Evolutionary conservation across 2,329 filamentous ascomycete genomes (phyloP), one percentile per base, ranked within the genome.

Genomic region (Mycosphaerella sp.): DNA sequence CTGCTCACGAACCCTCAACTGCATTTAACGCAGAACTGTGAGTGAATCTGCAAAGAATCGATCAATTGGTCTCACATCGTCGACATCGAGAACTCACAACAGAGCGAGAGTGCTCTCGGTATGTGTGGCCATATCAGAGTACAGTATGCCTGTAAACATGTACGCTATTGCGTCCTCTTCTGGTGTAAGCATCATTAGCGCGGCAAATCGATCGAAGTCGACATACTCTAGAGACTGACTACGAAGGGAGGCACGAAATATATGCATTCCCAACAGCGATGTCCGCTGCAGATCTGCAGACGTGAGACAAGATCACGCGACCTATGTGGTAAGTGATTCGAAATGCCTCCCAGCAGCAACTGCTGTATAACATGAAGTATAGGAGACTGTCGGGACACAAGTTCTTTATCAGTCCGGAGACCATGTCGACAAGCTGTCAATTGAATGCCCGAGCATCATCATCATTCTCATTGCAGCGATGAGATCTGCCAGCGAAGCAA

Each of bases 331-430:
- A 28, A 27, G 41, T 14, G 10, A 30, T n/a, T 6, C 10, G 14
- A 9, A 2, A 14, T 25, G 25, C 28, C 13, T 13, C n/a, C n/a
- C n/a, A n/a, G n/a, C n/a, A n/a, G 6, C 28, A 6, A 27, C 41
- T 10, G 14, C 28, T 42, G 18, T 42, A 21, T n/a, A n/a, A 42
- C 12, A 16, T 2, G 4, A 2, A n/a, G 28, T 6, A 42, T 28
- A 42, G 41, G 41, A 8, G 41, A 43, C 25, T 43, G 41, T n/a
- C 30, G 41, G 41, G 41, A 43, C 12, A 43, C 21, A 8, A 43
- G 30, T 30, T 43, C 41, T 13, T 16, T 43, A 12, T 16, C 41
- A 43, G 12, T 12, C 13, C 41, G 41, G 25, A 43, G 28, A n/a
- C 13, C 18, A 7, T 43, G 41, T 43, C 25, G 28, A 6, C 6